phyloP scores from a whole-genome alignment of 2,329 filamentous ascomycete species.

The Trichothecium sympodiale region DNA sequence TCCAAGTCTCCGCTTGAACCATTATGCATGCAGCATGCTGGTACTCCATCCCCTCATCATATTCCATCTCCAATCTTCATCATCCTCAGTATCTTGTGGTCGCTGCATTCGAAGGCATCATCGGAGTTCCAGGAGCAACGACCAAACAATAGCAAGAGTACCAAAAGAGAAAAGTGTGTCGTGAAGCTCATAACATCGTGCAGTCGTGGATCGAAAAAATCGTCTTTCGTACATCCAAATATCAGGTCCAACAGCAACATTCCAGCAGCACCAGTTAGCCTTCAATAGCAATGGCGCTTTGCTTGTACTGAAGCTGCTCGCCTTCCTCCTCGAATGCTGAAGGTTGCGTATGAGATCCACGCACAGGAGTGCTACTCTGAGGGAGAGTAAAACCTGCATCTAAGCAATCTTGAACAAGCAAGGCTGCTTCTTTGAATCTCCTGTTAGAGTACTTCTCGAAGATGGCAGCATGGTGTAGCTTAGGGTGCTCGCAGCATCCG shows the following conservation, averaged over 20 bases:
- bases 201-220: background rate
- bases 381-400: constrained; percentile 45
- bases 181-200: constrained; percentile 3
- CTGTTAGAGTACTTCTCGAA: constrained; percentile 88
- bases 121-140: constrained; percentile 1
- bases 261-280: background rate
- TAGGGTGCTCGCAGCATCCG: constrained; percentile 76
- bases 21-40: background rate
- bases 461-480: constrained; percentile 73
- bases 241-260: too few relatives aligned
- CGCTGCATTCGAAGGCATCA: too few relatives aligned
- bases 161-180: constrained; percentile 5
- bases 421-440: constrained; percentile 74
- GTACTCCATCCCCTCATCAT: background rate
- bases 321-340: background rate
- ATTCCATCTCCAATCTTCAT: too few relatives aligned
- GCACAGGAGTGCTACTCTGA: constrained; percentile 27
- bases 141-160: constrained; percentile 3
- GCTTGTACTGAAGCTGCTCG: background rate
- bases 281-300: background rate
- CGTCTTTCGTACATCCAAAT: too few relatives aligned
- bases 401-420: constrained; percentile 69
- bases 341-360: constrained; percentile 2
- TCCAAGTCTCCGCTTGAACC: background rate
- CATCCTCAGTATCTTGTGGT: too few relatives aligned